phyloP scores from a whole-genome alignment of 345 rosid species.

The Gynandropsis gynandra region DNA sequence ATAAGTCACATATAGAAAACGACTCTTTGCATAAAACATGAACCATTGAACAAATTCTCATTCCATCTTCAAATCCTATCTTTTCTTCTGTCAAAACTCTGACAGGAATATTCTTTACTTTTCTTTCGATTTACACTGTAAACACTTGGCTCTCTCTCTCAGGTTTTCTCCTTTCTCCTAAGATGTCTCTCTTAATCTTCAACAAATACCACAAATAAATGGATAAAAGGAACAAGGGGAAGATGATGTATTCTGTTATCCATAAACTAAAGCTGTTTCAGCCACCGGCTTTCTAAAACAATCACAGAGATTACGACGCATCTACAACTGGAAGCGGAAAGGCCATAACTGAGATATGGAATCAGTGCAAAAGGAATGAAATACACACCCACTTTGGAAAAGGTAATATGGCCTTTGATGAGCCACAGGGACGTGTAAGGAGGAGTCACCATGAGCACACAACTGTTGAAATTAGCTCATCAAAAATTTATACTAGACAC shows the following conservation, averaged over 20 bases:
- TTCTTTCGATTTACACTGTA: constrained; percentile 11
- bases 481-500: background rate
- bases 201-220: constrained; percentile 7
- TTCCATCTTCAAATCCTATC: background rate
- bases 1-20: constrained; percentile 17
- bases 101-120: constrained; percentile 17
- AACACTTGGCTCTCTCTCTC: background rate
- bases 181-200: background rate
- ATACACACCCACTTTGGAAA: constrained; percentile 16
- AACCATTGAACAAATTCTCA: constrained; percentile 21
- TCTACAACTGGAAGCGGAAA: constrained; percentile 23
- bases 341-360: constrained; percentile 24
- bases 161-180: background rate
- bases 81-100: constrained; percentile 10
- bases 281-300: constrained; percentile 13
- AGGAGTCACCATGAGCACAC: constrained; percentile 19
- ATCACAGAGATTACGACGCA: constrained; percentile 18
- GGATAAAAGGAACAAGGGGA: constrained; percentile 4
- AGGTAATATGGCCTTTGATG: constrained; percentile 21
- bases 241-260: constrained; percentile 13
- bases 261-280: constrained; percentile 13
- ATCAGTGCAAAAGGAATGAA: constrained; percentile 22
- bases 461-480: constrained; percentile 8
- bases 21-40: constrained; percentile 14
- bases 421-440: constrained; percentile 17